phyloP scores from a whole-genome alignment of 805 yeast genomes.

The Pichia manshurica region DNA sequence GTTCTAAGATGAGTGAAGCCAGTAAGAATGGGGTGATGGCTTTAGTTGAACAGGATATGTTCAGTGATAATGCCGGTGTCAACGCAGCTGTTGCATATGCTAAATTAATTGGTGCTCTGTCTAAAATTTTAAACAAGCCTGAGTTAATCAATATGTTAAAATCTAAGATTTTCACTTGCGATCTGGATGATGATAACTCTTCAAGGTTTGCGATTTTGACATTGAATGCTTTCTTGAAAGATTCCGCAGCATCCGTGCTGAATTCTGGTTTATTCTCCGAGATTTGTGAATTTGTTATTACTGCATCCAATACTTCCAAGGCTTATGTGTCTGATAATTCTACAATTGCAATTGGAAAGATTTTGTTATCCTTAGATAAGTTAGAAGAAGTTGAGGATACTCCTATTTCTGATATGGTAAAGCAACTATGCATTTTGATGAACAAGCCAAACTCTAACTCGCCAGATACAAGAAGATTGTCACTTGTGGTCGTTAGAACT shows the following conservation, averaged over 20 bases:
- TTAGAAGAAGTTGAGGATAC: constrained; percentile 24
- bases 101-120: constrained; percentile 67
- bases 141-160: constrained; percentile 59
- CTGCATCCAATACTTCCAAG: constrained; percentile 36
- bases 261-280: constrained; percentile 45
- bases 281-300: constrained; percentile 43
- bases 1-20: constrained; percentile 65
- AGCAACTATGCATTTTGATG: constrained; percentile 45
- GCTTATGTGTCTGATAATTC: constrained; percentile 69
- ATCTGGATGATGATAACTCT: constrained; percentile 34
- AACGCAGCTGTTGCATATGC: constrained; percentile 77
- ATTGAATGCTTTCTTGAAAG: constrained; percentile 72
- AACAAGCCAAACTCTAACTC: constrained; percentile 56
- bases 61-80: constrained; percentile 30
- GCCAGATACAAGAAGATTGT: constrained; percentile 69
- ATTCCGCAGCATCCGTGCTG: constrained; percentile 63
- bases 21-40: constrained; percentile 65
- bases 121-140: constrained; percentile 56
- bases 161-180: constrained; percentile 49
- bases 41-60: constrained; percentile 68
- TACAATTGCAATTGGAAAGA: constrained; percentile 74
- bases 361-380: constrained; percentile 47
- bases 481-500: constrained; percentile 72
- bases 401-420: constrained; percentile 33
- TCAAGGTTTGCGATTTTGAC: constrained; percentile 64